A percentile compares a stretch with the other conserved stretches of the same genome.
These are phyloP conservation scores for Blastomyces silverae DNA, from an alignment of 2,329 filamentous ascomycete species.

Conservation along the genomic window DNA sequence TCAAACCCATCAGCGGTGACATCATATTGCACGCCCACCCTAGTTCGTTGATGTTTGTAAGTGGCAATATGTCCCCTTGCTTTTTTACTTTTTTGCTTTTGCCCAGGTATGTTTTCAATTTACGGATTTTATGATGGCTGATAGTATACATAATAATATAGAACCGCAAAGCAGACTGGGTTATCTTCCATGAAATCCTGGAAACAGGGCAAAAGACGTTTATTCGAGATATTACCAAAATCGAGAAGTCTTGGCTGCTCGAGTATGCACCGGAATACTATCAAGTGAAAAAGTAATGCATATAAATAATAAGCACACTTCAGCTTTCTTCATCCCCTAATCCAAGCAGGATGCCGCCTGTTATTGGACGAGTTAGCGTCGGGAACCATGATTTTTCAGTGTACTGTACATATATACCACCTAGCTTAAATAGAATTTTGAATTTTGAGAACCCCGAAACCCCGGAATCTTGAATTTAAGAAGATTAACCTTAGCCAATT, in stretches of 20 bases:
- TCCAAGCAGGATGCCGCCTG: background rate
- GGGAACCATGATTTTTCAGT: background rate
- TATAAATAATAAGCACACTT: background rate
- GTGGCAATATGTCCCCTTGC: conserved; percentile 25
- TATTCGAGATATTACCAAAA: conserved; percentile 85
- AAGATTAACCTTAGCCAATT: background rate
- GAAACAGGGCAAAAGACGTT: conserved; percentile 83
- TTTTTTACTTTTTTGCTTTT: background rate
- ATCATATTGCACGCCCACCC: conserved; percentile 80
- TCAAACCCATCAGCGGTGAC: conserved; percentile 73
- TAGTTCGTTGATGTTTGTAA: conserved; percentile 78
- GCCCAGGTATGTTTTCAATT: background rate
- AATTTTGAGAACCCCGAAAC: background rate
- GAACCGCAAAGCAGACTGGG: conserved; percentile 93
- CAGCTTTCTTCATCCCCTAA: background rate
- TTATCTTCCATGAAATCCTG: conserved; percentile 89
- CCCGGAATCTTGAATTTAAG: background rate
- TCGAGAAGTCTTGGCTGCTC: conserved; percentile 85
- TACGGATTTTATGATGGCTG: background rate
- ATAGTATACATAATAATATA: conserved; percentile 23
- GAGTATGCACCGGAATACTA: conserved; percentile 87
- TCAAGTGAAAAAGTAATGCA: conserved; percentile 43
- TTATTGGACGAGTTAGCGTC: background rate
- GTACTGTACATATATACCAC: conserved; percentile 3
- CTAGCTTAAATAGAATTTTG: conserved; percentile 1